Evolutionary conservation across 2,329 filamentous ascomycete species (phyloP), one percentile per base, ranked within the genome.

Genomic region (Colletotrichum liriopes): DNA sequence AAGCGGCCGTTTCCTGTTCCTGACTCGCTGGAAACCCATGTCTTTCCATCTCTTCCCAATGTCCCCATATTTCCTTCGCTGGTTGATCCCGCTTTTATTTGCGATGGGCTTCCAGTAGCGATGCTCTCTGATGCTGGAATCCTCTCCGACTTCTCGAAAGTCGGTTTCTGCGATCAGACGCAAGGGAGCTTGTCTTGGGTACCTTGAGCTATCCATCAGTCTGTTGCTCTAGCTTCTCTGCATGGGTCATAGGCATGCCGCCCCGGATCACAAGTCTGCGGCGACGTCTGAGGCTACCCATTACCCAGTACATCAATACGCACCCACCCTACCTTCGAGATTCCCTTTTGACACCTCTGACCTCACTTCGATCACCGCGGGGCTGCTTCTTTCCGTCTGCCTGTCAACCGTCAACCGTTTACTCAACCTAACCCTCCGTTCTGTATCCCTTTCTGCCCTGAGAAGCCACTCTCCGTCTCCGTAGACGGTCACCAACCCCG

Each of bases 301-400:
- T n/a, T 62, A 37, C 65, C 32, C n/a, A 39, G 32, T 71, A 71
- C 65, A 39, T 69, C 65, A 69, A 72, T 45, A 64, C 70, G 67
- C 68, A 55, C 70, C 58, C 70, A 72, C 70, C 70, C 39, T 62
- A 72, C 65, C 65, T 37, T 52, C 56, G 45, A 72, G 47, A 65
- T 60, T 65, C 65, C 59, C 70, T 60, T 70, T 70, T 64, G 54
- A 65, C 70, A 72, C 70, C 70, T 72, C 65, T 72, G 70, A 72
- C 70, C 70, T 72, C 70, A 72, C 70, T 60, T 72, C 70, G 65
- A 72, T 72, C 60, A 72, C 70, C 70, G 70, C 70, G 70, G 70
- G 70, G 70, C 70, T 72, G 41, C n/a, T 51, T 54, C 41, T 45
- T 47, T 45, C 35, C 12, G 14, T 39, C n/a, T 37, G 14, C 18